Evolutionary conservation across 2,329 filamentous ascomycete species (phyloP).

Genomic region (Trichophyton benhamiae): DNA sequence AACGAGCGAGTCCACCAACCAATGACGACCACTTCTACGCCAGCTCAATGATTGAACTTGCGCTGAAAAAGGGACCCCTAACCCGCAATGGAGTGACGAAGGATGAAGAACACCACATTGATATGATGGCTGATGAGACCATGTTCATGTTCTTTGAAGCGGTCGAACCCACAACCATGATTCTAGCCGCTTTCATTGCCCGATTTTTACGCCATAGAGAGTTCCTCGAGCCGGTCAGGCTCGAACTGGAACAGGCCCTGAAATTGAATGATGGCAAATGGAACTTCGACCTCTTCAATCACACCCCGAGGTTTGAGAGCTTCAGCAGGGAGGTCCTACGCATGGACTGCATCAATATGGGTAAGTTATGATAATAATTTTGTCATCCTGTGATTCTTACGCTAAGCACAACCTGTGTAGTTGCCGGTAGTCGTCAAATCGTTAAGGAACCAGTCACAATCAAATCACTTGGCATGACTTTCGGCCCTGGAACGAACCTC

Average conservation of each 20-base stretch:
- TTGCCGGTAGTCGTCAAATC: neutral
- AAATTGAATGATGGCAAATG: neutral
- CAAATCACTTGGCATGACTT: neutral
- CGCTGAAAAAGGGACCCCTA: neutral
- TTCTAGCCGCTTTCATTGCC: neutral
- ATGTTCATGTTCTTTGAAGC: constrained; percentile 5
- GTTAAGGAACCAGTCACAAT: neutral
- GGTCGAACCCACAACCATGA: neutral
- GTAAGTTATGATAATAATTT: neutral
- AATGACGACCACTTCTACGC: neutral
- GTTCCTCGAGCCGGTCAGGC: neutral
- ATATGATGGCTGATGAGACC: constrained; percentile 1
- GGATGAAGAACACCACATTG: neutral
- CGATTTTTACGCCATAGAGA: neutral
- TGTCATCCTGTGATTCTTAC: neutral
- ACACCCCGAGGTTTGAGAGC: neutral
- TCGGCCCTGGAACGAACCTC: neutral
- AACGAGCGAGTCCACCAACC: neutral
- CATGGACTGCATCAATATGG: neutral
- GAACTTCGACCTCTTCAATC: neutral
- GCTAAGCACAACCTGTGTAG: neutral
- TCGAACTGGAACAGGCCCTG: neutral
- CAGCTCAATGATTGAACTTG: neutral
- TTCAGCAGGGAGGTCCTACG: neutral
- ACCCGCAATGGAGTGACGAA: neutral